Evolutionary conservation across 75 land plant genomes (phyloP).

Genomic region (Chamaecyparis obtusa): DNA sequence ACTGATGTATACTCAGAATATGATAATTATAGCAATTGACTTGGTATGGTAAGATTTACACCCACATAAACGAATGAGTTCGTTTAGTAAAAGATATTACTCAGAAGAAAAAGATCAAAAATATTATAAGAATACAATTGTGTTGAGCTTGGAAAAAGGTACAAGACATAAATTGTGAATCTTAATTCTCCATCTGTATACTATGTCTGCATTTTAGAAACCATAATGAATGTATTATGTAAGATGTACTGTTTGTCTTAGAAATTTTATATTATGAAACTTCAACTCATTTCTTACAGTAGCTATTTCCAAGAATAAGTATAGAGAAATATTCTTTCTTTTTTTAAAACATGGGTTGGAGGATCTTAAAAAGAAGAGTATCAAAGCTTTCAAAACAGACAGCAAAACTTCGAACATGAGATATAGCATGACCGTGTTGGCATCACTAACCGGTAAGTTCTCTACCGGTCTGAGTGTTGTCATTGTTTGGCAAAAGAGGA

Average conservation of each 20-base stretch:
- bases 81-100: background rate
- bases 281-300: background rate
- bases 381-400: background rate
- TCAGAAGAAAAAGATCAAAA: background rate
- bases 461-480: too few species aligned
- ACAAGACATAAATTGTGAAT: background rate
- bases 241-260: background rate
- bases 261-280: background rate
- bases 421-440: background rate
- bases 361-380: background rate
- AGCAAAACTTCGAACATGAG: background rate
- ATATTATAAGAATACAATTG: background rate
- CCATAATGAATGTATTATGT: background rate
- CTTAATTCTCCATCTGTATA: background rate
- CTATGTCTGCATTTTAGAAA: background rate
- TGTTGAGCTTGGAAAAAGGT: background rate
- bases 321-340: background rate
- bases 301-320: background rate
- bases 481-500: too few species aligned
- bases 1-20: background rate
- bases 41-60: background rate
- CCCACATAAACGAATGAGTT: background rate
- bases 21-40: background rate
- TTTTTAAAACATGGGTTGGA: background rate
- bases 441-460: too few species aligned